Evolutionary conservation across 352 stramenopile species (phyloP).

Genomic region (Phytophthora aleatoria): DNA sequence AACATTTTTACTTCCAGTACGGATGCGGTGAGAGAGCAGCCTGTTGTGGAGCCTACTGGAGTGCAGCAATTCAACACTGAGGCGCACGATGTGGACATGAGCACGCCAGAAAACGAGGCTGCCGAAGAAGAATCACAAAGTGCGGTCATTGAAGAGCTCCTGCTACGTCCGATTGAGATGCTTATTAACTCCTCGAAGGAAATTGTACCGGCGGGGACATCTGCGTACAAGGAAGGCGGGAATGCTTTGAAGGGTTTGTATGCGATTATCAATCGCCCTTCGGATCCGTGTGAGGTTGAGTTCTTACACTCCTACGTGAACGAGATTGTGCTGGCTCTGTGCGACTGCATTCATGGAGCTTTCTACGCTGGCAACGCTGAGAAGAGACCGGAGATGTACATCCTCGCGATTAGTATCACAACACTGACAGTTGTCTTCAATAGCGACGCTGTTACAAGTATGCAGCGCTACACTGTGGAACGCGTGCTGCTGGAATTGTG

Average conservation of each 20-base stretch:
- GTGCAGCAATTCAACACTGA: slow-evolving; percentile 42
- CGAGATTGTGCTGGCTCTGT: slow-evolving; percentile 75
- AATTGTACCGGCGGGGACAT: slow-evolving; percentile 60
- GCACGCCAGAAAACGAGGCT: slow-evolving; percentile 21
- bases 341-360: slow-evolving; percentile 73
- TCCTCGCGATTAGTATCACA: slow-evolving; percentile 76
- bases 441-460: slow-evolving; percentile 56
- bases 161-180: slow-evolving; percentile 69
- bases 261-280: slow-evolving; percentile 68
- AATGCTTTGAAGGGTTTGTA: slow-evolving; percentile 85
- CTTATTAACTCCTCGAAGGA: slow-evolving; percentile 68
- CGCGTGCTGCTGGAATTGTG: slow-evolving; percentile 77
- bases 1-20: slow-evolving; percentile 8
- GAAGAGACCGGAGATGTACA: slow-evolving; percentile 69
- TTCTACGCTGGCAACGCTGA: slow-evolving; percentile 66
- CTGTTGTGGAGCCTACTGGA: slow-evolving; percentile 23
- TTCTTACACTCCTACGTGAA: slow-evolving; percentile 84
- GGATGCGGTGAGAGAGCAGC: slow-evolving; percentile 1
- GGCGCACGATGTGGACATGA: slow-evolving; percentile 61
- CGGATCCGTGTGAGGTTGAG: slow-evolving; percentile 55
- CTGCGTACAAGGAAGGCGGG: slow-evolving; percentile 62
- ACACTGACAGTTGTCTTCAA: slow-evolving; percentile 68
- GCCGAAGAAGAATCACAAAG: slow-evolving; percentile 18
- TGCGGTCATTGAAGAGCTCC: slow-evolving; percentile 51
- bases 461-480: slow-evolving; percentile 81